phyloP scores from a whole-genome alignment of 2,329 filamentous ascomycete species.

The Mycosphaerella arachidis region DNA sequence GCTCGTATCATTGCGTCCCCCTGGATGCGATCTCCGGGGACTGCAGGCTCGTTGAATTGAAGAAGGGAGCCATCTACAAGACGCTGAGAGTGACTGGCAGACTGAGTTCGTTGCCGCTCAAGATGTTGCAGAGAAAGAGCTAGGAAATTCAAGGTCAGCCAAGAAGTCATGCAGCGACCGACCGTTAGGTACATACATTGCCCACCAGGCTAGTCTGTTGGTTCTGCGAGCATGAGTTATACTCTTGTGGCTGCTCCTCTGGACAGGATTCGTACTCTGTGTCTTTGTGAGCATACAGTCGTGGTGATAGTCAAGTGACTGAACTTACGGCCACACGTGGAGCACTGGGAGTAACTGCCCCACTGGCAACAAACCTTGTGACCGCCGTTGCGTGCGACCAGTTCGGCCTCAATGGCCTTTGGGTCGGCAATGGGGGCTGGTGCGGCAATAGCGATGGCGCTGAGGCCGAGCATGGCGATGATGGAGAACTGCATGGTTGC shows the following conservation, averaged over 20 bases:
- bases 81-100: background rate
- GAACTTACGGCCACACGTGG: background rate
- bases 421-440: background rate
- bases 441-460: background rate
- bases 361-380: background rate
- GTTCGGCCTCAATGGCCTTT: background rate
- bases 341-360: background rate
- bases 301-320: background rate
- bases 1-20: too few species aligned
- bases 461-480: constrained; percentile 1
- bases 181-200: background rate
- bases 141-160: background rate
- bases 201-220: background rate
- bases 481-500: constrained; percentile 1
- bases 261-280: background rate
- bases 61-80: background rate
- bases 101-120: background rate
- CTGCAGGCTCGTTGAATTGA: background rate
- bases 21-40: too few species aligned
- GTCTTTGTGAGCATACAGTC: background rate
- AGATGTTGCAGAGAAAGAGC: background rate
- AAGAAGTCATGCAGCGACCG: background rate
- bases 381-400: background rate
- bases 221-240: background rate
- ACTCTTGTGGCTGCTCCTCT: background rate